Conservation (phyloP, 352 stramenopile genomes). For the Globisporangium apiculatum region DNA sequence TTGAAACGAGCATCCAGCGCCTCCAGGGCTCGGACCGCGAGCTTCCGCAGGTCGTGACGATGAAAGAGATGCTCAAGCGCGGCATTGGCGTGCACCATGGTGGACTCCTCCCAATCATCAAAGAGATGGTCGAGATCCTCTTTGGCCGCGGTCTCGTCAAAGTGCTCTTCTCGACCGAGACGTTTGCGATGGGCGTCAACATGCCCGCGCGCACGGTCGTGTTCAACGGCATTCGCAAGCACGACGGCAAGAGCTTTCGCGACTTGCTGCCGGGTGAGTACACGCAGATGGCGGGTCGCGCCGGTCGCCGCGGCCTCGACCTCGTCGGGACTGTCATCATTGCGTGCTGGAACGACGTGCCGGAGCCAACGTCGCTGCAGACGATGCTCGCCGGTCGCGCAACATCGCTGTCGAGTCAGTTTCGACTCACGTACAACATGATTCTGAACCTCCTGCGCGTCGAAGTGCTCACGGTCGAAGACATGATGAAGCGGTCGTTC, state of each 20-base stretch:
- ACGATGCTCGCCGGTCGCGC: constrained; percentile 95
- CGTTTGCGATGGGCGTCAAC: constrained; percentile 99
- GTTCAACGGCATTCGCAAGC: constrained; percentile 97
- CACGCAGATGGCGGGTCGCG: constrained; percentile 97
- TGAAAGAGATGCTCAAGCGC: constrained; percentile 95
- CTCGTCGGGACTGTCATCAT: constrained; percentile 96
- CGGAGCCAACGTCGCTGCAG: constrained; percentile 90
- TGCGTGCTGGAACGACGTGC: constrained; percentile 96
- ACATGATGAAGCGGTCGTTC: constrained; percentile 98
- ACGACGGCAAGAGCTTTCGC: constrained; percentile 93
- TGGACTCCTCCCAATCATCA: constrained; percentile 97
- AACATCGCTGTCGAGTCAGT: constrained; percentile 94
- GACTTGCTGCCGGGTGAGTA: constrained; percentile 88
- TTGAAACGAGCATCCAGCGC: constrained; percentile 67
- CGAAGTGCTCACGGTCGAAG: constrained; percentile 84
- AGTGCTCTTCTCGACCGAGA: constrained; percentile 98
- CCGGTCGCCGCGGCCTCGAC: constrained; percentile 95
- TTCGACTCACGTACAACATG: constrained; percentile 99
- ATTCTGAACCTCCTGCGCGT: constrained; percentile 95
- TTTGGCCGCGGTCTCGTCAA: constrained; percentile 97
- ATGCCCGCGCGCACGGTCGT: constrained; percentile 97
- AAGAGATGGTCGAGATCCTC: constrained; percentile 99
- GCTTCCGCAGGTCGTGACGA: constrained; percentile 96
- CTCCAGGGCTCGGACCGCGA: constrained; percentile 93
- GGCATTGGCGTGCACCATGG: constrained; percentile 97